These are phyloP conservation scores for Rhodocollybia butyracea DNA, from an alignment of 768 basidiomycete species.

Conservation along the genomic window DNA sequence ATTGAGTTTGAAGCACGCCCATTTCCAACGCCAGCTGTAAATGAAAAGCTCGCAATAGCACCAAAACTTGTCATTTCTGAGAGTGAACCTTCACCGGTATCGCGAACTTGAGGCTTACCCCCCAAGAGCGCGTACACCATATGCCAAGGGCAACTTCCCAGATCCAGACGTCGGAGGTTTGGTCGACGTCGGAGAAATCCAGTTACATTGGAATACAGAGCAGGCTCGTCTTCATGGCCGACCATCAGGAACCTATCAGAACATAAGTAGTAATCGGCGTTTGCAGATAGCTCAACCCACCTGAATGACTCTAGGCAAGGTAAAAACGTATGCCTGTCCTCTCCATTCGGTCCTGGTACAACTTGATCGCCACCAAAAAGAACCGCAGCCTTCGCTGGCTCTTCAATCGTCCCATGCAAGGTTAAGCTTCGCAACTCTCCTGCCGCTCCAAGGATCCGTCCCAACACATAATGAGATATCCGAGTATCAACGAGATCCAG, in stretches of 20 bases:
- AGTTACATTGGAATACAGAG: conserved; percentile 51
- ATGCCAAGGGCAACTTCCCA: conserved; percentile 67
- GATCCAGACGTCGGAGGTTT: conserved; percentile 51
- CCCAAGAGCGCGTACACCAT: conserved; percentile 24
- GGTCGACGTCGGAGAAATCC: conserved; percentile 49
- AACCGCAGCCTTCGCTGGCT: conserved; percentile 52
- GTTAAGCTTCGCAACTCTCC: conserved; percentile 55
- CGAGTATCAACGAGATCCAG: conserved; percentile 69
- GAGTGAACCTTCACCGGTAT: no score
- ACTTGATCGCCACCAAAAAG: conserved; percentile 63
- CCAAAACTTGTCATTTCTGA: conserved; percentile 7
- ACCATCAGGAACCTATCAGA: conserved; percentile 46
- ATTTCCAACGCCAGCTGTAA: not conserved
- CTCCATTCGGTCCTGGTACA: conserved; percentile 25
- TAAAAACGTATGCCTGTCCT: conserved; percentile 55
- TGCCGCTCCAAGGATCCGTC: conserved; percentile 60
- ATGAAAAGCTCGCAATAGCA: conserved; percentile 2
- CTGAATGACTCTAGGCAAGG: conserved; percentile 63
- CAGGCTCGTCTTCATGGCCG: conserved; percentile 52
- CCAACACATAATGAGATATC: conserved; percentile 61
- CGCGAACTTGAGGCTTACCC: not conserved
- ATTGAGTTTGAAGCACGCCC: not conserved
- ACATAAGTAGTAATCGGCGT: not conserved
- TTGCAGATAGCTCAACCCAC: not conserved
- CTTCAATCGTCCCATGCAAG: conserved; percentile 63